Conservation (phyloP, 2,329 filamentous ascomycete genomes). For the Sphaerulina vaccinii region DNA sequence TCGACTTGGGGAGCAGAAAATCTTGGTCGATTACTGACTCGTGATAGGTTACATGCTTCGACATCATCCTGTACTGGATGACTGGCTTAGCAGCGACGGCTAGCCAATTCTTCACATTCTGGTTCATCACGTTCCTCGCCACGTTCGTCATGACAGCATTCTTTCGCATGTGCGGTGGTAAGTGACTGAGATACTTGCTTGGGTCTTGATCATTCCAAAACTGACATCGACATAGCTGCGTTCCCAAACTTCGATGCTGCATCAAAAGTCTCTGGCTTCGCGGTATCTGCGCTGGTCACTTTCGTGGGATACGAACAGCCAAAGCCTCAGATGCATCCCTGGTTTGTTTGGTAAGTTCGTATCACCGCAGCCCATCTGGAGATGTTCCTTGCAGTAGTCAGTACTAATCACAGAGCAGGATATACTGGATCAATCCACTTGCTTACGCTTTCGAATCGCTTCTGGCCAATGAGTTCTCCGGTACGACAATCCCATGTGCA, state of each 20-base stretch:
- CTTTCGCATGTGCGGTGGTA: conserved; percentile 46
- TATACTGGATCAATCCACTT: conserved; percentile 55
- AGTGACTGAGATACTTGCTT: too few species aligned
- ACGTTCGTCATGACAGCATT: conserved; percentile 48
- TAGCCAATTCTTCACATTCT: conserved; percentile 61
- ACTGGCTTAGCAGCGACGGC: conserved; percentile 55
- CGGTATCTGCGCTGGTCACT: conserved; percentile 33
- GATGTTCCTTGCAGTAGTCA: too few species aligned
- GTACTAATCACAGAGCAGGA: too few species aligned
- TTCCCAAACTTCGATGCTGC: conserved; percentile 36
- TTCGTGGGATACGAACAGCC: conserved; percentile 38
- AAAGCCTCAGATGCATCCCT: conserved; percentile 45
- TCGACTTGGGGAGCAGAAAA: too few species aligned
- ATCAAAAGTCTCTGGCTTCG: conserved; percentile 34
- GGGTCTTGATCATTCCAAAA: too few species aligned
- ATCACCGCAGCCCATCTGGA: too few species aligned
- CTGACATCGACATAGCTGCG: too few species aligned
- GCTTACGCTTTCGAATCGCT: conserved; percentile 52
- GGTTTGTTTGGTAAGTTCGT: conserved; percentile 56
- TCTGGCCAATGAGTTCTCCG: conserved; percentile 65
- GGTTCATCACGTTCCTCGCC: conserved; percentile 51
- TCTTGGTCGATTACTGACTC: too few species aligned
- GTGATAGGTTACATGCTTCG: conserved; percentile 59
- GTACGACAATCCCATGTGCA: conserved; percentile 59
- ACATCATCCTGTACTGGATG: conserved; percentile 64